Conservation (phyloP, 176 grass and related monocot species). For the Zoysia pacifica region DNA sequence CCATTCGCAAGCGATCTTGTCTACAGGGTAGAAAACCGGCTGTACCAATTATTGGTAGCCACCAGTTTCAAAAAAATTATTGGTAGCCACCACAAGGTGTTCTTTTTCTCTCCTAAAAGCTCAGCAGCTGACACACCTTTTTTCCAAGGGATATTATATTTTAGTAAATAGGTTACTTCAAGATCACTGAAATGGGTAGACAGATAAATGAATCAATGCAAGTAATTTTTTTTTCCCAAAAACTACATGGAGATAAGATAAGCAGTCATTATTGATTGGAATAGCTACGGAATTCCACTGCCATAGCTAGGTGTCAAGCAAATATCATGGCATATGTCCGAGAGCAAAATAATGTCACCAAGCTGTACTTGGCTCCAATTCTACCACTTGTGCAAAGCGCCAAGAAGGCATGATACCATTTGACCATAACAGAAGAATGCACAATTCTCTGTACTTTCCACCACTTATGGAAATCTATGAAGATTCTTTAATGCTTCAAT, state of each 20-base stretch:
- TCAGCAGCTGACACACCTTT: neutral
- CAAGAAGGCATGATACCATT: conserved; percentile 47
- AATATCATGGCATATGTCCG: conserved; percentile 20
- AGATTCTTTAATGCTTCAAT: conserved; percentile 39
- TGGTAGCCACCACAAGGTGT: neutral
- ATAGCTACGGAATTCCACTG: conserved; percentile 43
- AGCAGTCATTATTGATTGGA: conserved; percentile 22
- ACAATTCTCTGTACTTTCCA: conserved; percentile 46
- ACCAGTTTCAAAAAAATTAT: too few species aligned
- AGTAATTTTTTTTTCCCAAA: neutral
- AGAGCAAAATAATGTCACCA: conserved; percentile 29
- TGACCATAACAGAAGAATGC: conserved; percentile 42
- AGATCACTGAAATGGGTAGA: neutral
- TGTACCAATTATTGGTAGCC: conserved; percentile 13
- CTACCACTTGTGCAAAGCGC: conserved; percentile 32
- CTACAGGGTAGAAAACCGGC: neutral
- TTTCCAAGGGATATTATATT: neutral
- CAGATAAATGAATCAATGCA: neutral
- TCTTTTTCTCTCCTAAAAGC: neutral
- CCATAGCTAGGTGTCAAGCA: conserved; percentile 36
- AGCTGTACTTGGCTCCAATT: conserved; percentile 44
- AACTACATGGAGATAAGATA: neutral
- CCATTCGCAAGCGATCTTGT: neutral
- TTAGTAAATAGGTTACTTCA: neutral
- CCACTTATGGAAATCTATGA: conserved; percentile 52